A percentile compares a stretch with the other conserved stretches of the same genome.
phyloP scores from a whole-genome alignment of 352 stramenopile genomes.

The Pythium oligandrum region DNA sequence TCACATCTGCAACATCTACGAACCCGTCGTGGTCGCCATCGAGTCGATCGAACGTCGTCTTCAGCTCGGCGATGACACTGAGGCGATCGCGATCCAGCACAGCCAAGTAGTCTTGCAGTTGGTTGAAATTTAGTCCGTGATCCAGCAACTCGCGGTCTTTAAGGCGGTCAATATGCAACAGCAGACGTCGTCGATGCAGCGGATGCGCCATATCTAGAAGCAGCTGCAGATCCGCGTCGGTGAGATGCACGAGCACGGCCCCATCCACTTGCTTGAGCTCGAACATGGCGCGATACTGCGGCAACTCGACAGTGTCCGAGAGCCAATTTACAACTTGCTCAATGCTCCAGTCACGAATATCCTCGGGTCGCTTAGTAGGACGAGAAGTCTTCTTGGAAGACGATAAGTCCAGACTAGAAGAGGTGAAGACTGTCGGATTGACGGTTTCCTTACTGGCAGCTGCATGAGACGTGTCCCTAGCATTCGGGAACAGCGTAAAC shows the following conservation, averaged over 20 bases:
- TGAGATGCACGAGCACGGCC: constrained; percentile 49
- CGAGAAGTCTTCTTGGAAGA: not conserved
- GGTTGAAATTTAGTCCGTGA: constrained; percentile 57
- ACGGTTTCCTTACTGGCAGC: not conserved
- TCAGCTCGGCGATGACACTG: constrained; percentile 56
- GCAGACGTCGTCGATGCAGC: constrained; percentile 47
- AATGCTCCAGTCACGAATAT: constrained; percentile 49
- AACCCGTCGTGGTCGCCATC: constrained; percentile 55
- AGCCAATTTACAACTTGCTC: constrained; percentile 56
- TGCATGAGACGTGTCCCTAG: constrained; percentile 19
- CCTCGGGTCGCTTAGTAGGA: constrained; percentile 1
- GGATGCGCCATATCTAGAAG: constrained; percentile 56
- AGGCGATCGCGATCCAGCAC: constrained; percentile 67
- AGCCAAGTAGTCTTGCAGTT: constrained; percentile 70
- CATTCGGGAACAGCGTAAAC: constrained; percentile 52
- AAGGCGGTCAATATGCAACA: constrained; percentile 55
- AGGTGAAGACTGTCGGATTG: no score
- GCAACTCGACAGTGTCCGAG: constrained; percentile 35
- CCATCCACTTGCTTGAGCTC: constrained; percentile 58
- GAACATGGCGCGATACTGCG: constrained; percentile 46
- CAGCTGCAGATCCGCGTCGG: constrained; percentile 57
- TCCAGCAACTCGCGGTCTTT: constrained; percentile 53
- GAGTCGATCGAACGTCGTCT: constrained; percentile 61
- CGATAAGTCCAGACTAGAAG: no score
- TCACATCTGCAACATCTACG: constrained; percentile 48